phyloP scores from a whole-genome alignment of 768 basidiomycete genomes.

The Roridomyces roridus region DNA sequence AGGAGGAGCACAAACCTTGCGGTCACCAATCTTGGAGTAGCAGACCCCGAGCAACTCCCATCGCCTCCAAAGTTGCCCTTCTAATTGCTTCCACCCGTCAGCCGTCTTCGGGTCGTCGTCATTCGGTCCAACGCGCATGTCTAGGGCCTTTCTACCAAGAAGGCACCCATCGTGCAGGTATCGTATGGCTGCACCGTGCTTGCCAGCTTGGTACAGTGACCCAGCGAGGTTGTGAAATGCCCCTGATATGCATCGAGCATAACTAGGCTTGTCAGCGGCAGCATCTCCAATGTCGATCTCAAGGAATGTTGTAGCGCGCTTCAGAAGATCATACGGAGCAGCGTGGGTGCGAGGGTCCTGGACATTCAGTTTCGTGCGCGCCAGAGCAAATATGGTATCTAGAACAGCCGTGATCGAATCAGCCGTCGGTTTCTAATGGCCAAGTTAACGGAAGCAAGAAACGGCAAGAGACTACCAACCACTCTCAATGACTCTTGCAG shows the following conservation, averaged over 20 bases:
- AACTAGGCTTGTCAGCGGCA: constrained; percentile 52
- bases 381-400: constrained; percentile 63
- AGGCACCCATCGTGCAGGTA: constrained; percentile 70
- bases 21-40: constrained; percentile 77
- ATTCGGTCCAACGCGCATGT: constrained; percentile 28
- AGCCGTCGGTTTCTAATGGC: constrained; percentile 29
- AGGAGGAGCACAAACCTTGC: constrained; percentile 55
- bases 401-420: constrained; percentile 51
- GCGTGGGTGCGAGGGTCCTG: constrained; percentile 53
- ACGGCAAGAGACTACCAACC: constrained; percentile 31
- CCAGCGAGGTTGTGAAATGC: constrained; percentile 75
- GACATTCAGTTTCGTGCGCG: constrained; percentile 48
- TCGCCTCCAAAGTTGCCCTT: constrained; percentile 69
- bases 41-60: constrained; percentile 87
- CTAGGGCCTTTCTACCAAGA: constrained; percentile 56
- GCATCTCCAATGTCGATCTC: constrained; percentile 28
- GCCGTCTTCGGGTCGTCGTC: constrained; percentile 34
- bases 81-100: constrained; percentile 63
- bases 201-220: constrained; percentile 68
- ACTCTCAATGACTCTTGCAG: constrained; percentile 36
- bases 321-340: constrained; percentile 52
- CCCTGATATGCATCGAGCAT: constrained; percentile 72
- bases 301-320: constrained; percentile 45
- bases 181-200: constrained; percentile 66
- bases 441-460: neutral